Percentiles rank a stretch among this genome's conserved stretches.
Evolutionary conservation across 2,329 filamentous ascomycete species (phyloP).

Genomic region (Fusarium poae): DNA sequence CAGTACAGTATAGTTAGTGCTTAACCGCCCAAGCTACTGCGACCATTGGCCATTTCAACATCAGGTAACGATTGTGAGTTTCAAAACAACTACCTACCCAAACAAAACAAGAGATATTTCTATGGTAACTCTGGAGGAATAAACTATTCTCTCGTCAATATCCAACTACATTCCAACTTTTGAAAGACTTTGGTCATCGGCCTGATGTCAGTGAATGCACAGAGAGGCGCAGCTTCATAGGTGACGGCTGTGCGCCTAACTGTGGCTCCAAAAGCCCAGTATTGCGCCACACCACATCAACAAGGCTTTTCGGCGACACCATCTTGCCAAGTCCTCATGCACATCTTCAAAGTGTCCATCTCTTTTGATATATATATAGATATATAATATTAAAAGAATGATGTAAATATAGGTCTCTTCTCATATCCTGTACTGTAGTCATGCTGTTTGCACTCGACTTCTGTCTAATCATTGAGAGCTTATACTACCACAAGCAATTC

Average conservation of each 20-base stretch:
- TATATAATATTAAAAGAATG: neutral
- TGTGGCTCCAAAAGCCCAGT: conserved; percentile 18
- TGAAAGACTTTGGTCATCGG: conserved; percentile 8
- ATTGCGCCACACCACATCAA: conserved; percentile 25
- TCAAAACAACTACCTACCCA: neutral
- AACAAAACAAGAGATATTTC: neutral
- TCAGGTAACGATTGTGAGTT: neutral
- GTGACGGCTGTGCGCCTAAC: conserved; percentile 27
- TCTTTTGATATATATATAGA: neutral
- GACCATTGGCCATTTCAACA: neutral
- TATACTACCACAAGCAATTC: neutral
- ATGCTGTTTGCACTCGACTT: neutral
- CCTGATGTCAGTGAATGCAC: conserved; percentile 22
- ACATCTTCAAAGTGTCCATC: neutral
- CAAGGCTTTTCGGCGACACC: conserved; percentile 37
- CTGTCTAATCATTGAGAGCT: neutral
- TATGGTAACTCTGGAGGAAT: too few species aligned
- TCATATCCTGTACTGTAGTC: neutral
- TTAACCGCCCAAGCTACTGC: neutral
- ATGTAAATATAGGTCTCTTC: neutral
- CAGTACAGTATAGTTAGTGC: neutral
- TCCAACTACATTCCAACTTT: neutral
- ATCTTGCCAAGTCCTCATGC: conserved; percentile 15
- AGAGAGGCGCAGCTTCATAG: conserved; percentile 30
- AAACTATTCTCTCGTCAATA: neutral